Evolutionary conservation across 1,139 yeast species (phyloP).

Genomic region (Pichia sp.): DNA sequence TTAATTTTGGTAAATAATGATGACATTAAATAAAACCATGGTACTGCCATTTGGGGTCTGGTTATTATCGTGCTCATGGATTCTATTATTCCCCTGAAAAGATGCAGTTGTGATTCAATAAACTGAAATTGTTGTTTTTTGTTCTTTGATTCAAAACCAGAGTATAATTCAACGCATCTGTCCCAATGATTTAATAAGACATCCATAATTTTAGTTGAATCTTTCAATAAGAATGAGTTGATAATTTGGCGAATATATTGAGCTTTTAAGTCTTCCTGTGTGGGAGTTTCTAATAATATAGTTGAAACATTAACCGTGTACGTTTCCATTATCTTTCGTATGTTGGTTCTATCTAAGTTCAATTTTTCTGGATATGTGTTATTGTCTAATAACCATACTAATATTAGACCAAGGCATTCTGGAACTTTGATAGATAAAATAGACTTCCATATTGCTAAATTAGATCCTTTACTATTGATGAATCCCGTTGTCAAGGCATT

Average conservation of each 20-base stretch:
- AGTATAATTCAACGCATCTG: neutral
- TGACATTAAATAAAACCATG: conserved; percentile 1
- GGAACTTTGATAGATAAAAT: conserved; percentile 6
- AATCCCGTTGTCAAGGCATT: neutral
- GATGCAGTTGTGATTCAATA: conserved; percentile 4
- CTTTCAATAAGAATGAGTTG: conserved; percentile 4
- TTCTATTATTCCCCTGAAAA: neutral
- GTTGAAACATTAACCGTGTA: neutral
- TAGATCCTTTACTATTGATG: neutral
- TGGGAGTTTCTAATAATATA: neutral
- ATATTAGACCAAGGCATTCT: conserved; percentile 6
- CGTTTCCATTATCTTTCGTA: neutral
- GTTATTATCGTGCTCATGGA: conserved; percentile 5
- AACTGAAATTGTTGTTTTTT: conserved; percentile 5
- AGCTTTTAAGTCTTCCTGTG: too few relatives aligned
- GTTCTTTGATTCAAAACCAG: neutral
- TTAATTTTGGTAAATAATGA: neutral
- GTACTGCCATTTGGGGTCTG: neutral
- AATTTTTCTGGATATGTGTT: neutral
- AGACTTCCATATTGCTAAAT: conserved; percentile 5
- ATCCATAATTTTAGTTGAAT: neutral
- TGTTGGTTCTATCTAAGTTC: neutral
- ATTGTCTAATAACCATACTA: conserved; percentile 10
- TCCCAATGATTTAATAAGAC: conserved; percentile 10
- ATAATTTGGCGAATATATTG: neutral